Percentiles rank a stretch among this genome's conserved stretches.
Conservation (phyloP, 257 asterid species). For the Solanum medicagineum region DNA sequence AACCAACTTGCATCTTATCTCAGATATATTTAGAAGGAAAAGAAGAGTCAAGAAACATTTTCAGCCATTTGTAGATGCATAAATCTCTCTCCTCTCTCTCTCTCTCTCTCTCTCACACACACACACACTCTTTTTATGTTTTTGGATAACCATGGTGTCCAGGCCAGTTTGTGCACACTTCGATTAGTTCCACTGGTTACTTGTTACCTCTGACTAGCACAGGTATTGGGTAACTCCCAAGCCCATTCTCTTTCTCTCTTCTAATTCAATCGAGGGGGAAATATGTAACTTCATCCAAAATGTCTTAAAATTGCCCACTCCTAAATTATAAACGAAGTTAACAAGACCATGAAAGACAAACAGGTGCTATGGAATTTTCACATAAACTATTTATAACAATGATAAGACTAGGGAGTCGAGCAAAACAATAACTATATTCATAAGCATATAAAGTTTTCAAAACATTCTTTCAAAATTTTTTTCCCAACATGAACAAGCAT, state of each 20-base stretch:
- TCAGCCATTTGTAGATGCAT: neutral
- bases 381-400: neutral
- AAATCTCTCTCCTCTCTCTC: neutral
- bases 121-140: too few species aligned
- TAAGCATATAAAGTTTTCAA: neutral
- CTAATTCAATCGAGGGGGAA: neutral
- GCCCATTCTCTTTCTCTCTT: neutral
- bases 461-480: neutral
- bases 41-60: neutral
- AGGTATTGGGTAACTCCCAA: neutral
- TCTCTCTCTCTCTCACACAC: too few species aligned
- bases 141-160: too few species aligned
- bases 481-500: neutral
- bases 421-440: neutral
- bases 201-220: neutral
- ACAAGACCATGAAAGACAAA: neutral
- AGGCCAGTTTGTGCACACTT: neutral
- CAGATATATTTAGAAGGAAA: neutral
- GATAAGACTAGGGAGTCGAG: neutral
- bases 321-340: neutral
- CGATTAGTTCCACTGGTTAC: neutral
- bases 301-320: neutral
- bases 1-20: neutral
- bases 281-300: neutral
- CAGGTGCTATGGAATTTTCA: neutral